These are phyloP conservation scores for Termitomyces sp. DNA, from an alignment of 768 basidiomycete genomes.

Conservation along the genomic window DNA sequence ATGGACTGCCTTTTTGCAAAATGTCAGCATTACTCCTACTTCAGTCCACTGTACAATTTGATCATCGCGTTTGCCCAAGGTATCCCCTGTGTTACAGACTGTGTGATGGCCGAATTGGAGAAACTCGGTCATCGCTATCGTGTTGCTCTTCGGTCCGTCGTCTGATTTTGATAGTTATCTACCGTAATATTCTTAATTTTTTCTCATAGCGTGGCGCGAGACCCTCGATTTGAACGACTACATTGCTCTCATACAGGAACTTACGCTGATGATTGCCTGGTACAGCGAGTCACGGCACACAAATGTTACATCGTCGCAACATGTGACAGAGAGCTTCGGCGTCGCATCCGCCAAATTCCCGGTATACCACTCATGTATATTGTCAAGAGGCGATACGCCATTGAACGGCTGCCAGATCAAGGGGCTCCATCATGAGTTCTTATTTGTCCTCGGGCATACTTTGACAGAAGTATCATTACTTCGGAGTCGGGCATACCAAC, in stretches of 20 bases:
- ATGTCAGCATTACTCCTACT: slow-evolving; percentile 41
- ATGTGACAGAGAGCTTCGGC: slow-evolving; percentile 90
- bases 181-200: slow-evolving; percentile 3
- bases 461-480: neutral
- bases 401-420: slow-evolving; percentile 93
- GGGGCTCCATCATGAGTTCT: slow-evolving; percentile 59
- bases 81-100: slow-evolving; percentile 98
- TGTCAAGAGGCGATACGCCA: slow-evolving; percentile 84
- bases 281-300: slow-evolving; percentile 91
- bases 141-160: slow-evolving; percentile 80
- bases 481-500: neutral
- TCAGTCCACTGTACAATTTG: neutral
- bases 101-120: slow-evolving; percentile 97
- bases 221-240: slow-evolving; percentile 93
- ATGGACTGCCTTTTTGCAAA: slow-evolving; percentile 99
- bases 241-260: slow-evolving; percentile 90
- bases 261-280: slow-evolving; percentile 98
- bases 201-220: slow-evolving; percentile 80
- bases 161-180: neutral
- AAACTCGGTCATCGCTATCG: slow-evolving; percentile 95
- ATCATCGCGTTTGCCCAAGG: slow-evolving; percentile 40
- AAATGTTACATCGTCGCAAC: slow-evolving; percentile 98
- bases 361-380: slow-evolving; percentile 98
- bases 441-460: neutral
- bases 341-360: slow-evolving; percentile 87